phyloP scores from a whole-genome alignment of 257 asterid genomes.

The Coffea canephora region DNA sequence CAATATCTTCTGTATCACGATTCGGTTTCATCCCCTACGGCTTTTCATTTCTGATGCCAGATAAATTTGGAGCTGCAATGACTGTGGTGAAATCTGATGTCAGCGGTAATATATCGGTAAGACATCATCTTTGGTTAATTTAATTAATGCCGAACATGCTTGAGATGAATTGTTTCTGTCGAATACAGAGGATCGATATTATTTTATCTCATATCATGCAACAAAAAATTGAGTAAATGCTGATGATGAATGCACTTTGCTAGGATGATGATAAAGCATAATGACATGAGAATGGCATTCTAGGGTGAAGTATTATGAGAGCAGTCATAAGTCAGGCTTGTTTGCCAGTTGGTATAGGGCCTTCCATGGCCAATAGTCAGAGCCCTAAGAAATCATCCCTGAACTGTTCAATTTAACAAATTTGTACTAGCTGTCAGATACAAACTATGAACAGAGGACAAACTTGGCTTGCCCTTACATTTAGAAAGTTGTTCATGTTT shows the following conservation, averaged over 20 bases:
- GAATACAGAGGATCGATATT: too few species aligned
- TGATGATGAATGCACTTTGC: background rate
- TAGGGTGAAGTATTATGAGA: background rate
- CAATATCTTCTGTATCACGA: background rate
- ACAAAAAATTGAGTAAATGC: background rate
- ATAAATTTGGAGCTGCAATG: conserved; percentile 86
- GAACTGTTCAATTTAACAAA: background rate
- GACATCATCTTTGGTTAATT: conserved; percentile 15
- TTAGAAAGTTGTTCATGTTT: background rate
- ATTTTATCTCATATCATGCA: too few species aligned
- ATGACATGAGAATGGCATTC: background rate
- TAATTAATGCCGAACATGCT: background rate
- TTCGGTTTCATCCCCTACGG: background rate
- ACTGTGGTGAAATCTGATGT: conserved; percentile 72
- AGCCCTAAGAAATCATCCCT: background rate
- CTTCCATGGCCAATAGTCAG: background rate
- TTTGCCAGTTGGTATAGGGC: background rate
- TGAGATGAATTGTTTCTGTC: background rate
- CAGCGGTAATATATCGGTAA: conserved; percentile 69
- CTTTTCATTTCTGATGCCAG: conserved; percentile 35
- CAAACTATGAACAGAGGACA: too few species aligned
- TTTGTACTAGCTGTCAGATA: background rate
- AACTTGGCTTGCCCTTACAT: background rate
- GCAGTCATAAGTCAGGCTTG: background rate
- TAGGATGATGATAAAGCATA: too few species aligned